Evolutionary conservation across 2,329 filamentous ascomycete genomes (phyloP).

Genomic region (Ciborinia camelliae): DNA sequence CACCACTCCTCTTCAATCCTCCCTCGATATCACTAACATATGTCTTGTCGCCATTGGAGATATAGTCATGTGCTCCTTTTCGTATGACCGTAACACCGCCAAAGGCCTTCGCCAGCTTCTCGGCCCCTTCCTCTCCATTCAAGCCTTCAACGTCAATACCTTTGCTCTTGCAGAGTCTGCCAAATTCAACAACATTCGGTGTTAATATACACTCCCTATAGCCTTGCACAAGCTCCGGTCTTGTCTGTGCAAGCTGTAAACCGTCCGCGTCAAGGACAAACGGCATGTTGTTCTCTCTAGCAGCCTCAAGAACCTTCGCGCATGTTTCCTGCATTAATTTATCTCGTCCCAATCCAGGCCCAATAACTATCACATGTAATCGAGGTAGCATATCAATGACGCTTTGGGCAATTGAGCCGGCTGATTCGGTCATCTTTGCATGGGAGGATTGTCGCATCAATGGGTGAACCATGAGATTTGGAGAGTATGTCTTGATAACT

Average conservation of each 20-base stretch:
- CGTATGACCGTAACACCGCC: conserved; percentile 89
- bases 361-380: conserved; percentile 88
- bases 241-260: conserved; percentile 69
- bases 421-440: conserved; percentile 51
- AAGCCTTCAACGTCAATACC: conserved; percentile 56
- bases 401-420: conserved; percentile 58
- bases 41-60: conserved; percentile 77
- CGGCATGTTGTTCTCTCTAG: conserved; percentile 66
- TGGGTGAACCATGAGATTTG: conserved; percentile 97
- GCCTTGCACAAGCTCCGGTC: conserved; percentile 73
- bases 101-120: conserved; percentile 68
- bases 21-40: conserved; percentile 73
- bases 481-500: conserved; percentile 97
- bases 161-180: conserved; percentile 71
- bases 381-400: conserved; percentile 80
- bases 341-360: conserved; percentile 88
- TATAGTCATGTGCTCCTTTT: conserved; percentile 79
- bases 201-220: conserved; percentile 85
- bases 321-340: conserved; percentile 85
- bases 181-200: conserved; percentile 93
- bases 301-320: conserved; percentile 72
- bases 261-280: conserved; percentile 93
- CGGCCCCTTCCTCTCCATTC: conserved; percentile 47
- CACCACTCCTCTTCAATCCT: conserved; percentile 84
- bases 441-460: conserved; percentile 76